Evolutionary conservation across 2,329 filamentous ascomycete genomes (phyloP).

Genomic region (Colletotrichum tofieldiae): DNA sequence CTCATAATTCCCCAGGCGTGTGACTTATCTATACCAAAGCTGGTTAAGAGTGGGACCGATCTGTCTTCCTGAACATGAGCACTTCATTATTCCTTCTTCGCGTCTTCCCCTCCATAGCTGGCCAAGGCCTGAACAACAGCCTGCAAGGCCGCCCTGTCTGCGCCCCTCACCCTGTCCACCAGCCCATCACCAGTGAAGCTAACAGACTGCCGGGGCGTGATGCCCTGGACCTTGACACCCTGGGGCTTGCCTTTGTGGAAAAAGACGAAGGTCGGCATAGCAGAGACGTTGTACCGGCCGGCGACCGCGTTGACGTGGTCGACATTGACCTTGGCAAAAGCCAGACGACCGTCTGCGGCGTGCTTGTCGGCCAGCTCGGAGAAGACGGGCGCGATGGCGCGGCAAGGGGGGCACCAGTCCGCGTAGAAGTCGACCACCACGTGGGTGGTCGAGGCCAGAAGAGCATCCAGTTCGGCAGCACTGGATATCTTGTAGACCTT

Average conservation of each 20-base stretch:
- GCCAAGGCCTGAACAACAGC: conserved; percentile 49
- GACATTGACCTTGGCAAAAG: conserved; percentile 74
- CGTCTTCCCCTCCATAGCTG: background rate
- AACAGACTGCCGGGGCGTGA: conserved; percentile 46
- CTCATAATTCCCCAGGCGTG: background rate
- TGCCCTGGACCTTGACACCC: conserved; percentile 46
- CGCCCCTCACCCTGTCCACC: conserved; percentile 51
- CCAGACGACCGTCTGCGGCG: conserved; percentile 56
- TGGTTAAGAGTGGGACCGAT: background rate
- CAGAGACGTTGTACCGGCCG: conserved; percentile 64
- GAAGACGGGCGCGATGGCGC: conserved; percentile 63
- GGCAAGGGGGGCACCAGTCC: conserved; percentile 67
- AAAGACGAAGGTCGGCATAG: conserved; percentile 74
- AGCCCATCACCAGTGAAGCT: conserved; percentile 47
- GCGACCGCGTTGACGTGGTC: conserved; percentile 68
- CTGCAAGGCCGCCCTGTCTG: conserved; percentile 49
- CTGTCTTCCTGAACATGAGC: background rate
- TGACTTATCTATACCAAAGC: background rate
- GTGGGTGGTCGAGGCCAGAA: conserved; percentile 32
- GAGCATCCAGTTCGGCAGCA: conserved; percentile 47
- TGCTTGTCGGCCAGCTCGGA: conserved; percentile 58
- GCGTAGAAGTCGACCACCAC: conserved; percentile 64
- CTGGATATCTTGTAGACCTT: conserved; percentile 54
- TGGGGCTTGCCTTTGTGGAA: conserved; percentile 66
- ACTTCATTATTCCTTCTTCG: conserved; percentile 62